Percentiles rank a stretch among this genome's conserved stretches.
phyloP scores from a whole-genome alignment of 352 stramenopile genomes.

The Phytophthora lateralis region DNA sequence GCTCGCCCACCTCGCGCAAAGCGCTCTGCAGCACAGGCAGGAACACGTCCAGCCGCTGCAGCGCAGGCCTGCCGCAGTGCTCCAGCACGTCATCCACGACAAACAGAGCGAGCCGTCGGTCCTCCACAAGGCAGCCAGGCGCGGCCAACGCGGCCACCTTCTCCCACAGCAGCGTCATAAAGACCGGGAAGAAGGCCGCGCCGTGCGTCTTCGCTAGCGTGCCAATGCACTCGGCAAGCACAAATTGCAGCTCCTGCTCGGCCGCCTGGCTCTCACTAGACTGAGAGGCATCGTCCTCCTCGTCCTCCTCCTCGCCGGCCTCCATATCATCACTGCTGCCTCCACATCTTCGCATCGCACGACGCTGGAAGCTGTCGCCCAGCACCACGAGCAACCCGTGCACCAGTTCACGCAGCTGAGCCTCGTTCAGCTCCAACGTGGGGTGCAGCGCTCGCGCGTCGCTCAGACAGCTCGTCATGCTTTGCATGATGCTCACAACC shows the following conservation, averaged over 20 bases:
- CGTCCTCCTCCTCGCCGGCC: constrained; percentile 43
- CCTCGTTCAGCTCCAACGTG: constrained; percentile 66
- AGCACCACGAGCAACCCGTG: constrained; percentile 77
- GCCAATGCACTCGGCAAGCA: constrained; percentile 79
- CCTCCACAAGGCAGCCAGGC: constrained; percentile 71
- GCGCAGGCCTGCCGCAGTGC: constrained; percentile 60
- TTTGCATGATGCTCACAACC: constrained; percentile 87
- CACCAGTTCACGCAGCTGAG: constrained; percentile 75
- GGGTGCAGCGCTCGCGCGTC: constrained; percentile 51
- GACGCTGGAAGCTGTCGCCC: constrained; percentile 82
- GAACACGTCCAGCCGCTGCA: constrained; percentile 65
- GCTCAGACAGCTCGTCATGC: constrained; percentile 74
- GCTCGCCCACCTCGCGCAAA: constrained; percentile 60
- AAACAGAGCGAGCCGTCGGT: constrained; percentile 85
- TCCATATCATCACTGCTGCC: constrained; percentile 36
- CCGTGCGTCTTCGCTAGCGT: constrained; percentile 75
- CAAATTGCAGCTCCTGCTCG: constrained; percentile 81
- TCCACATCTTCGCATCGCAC: constrained; percentile 51
- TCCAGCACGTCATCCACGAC: constrained; percentile 89
- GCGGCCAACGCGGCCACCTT: constrained; percentile 74
- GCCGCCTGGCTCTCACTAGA: constrained; percentile 48
- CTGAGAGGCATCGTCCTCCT: constrained; percentile 46
- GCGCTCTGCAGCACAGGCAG: constrained; percentile 69
- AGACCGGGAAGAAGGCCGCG: constrained; percentile 74
- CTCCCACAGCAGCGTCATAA: constrained; percentile 76